Evolutionary conservation across 2,329 filamentous ascomycete genomes (phyloP).

Genomic region (Pestalotiopsis sp.): DNA sequence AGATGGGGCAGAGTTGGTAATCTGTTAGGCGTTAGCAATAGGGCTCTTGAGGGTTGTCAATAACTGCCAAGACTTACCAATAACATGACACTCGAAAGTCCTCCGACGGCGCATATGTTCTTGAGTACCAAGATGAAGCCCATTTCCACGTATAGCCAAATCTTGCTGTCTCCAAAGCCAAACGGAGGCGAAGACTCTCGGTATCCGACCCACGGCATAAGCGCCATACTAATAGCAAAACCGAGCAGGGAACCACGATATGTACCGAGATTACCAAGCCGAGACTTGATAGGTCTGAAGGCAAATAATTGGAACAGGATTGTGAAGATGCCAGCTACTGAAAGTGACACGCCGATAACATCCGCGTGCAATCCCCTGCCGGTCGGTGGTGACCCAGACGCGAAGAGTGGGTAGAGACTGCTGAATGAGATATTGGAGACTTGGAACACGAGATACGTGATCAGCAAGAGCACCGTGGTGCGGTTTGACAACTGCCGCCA

Average conservation of each 20-base stretch:
- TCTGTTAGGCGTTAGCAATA: constrained; percentile 49
- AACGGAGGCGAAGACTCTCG: constrained; percentile 60
- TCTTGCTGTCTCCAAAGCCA: constrained; percentile 63
- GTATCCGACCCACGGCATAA: constrained; percentile 92
- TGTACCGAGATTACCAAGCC: constrained; percentile 81
- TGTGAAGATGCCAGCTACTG: constrained; percentile 81
- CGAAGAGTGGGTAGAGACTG: constrained; percentile 92
- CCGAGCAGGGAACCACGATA: constrained; percentile 80
- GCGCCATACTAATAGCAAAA: constrained; percentile 78
- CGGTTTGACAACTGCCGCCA: constrained; percentile 70
- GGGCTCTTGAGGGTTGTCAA: neutral
- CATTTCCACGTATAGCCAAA: constrained; percentile 81
- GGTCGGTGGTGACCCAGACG: constrained; percentile 72
- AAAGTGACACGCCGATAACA: constrained; percentile 84
- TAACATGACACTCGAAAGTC: constrained; percentile 85
- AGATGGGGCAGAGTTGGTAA: constrained; percentile 91
- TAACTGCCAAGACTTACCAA: constrained; percentile 61
- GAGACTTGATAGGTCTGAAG: constrained; percentile 78
- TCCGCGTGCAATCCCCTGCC: constrained; percentile 76
- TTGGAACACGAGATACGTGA: constrained; percentile 91
- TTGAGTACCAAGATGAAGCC: constrained; percentile 82
- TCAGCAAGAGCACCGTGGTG: constrained; percentile 79
- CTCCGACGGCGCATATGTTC: constrained; percentile 87
- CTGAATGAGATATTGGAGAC: constrained; percentile 95
- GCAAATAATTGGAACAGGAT: constrained; percentile 89